Evolutionary conservation across 169 alveolate genomes (phyloP).

Genomic region (Cryptosporidium felis): DNA sequence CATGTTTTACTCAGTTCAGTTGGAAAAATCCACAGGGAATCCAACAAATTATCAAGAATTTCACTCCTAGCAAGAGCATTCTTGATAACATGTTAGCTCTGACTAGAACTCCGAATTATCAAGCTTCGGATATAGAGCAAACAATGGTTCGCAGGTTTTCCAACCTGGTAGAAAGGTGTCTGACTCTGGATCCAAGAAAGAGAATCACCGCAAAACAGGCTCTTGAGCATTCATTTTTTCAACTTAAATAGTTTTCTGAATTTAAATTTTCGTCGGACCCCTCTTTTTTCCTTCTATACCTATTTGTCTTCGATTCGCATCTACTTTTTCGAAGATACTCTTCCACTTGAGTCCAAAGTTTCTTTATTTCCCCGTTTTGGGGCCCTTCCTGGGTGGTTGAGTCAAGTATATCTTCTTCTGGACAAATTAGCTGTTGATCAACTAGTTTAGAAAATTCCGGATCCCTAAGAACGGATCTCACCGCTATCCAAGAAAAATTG

Average conservation of each 20-base stretch:
- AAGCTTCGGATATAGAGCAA: slow-evolving; percentile 62
- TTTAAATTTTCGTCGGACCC: background rate
- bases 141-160: slow-evolving; percentile 82
- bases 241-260: slow-evolving; percentile 1
- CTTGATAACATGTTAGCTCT: slow-evolving; percentile 79
- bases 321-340: background rate
- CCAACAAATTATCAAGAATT: slow-evolving; percentile 78
- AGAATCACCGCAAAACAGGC: slow-evolving; percentile 96
- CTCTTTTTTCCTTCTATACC: background rate
- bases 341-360: too few relatives aligned
- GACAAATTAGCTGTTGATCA: too few relatives aligned
- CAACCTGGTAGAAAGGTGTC: slow-evolving; percentile 93
- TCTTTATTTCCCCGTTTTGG: background rate
- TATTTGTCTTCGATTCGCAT: background rate
- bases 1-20: slow-evolving; percentile 78
- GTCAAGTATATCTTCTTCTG: background rate
- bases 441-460: background rate
- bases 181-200: slow-evolving; percentile 92
- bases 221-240: slow-evolving; percentile 90
- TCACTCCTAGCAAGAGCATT: slow-evolving; percentile 71
- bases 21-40: slow-evolving; percentile 80
- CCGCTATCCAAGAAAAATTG: background rate
- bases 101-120: slow-evolving; percentile 1
- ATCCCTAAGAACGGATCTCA: background rate
- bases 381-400: background rate